A percentile compares a stretch with the other conserved stretches of the same genome.
These are phyloP conservation scores for Globisporangium parvum DNA, from an alignment of 352 stramenopile species.

Conservation along the genomic window DNA sequence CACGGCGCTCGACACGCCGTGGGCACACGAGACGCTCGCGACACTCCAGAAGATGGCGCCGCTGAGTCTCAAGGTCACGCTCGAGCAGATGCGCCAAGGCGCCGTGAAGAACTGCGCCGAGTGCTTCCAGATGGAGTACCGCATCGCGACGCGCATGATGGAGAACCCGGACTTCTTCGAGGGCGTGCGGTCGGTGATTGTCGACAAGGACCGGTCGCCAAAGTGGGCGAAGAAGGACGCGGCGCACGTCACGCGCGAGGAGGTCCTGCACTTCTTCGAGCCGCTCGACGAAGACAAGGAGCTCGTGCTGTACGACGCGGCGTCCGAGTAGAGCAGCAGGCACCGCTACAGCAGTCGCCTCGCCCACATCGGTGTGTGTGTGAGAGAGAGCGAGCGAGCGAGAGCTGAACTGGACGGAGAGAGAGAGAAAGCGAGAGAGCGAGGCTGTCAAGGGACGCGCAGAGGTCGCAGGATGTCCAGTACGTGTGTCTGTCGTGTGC, in stretches of 20 bases:
- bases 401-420: not conserved
- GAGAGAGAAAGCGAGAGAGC: not conserved
- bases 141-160: slow-evolving; percentile 78
- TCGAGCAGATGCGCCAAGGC: slow-evolving; percentile 91
- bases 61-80: slow-evolving; percentile 92
- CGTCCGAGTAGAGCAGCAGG: slow-evolving; percentile 17
- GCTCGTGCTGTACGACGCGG: slow-evolving; percentile 54
- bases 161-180: slow-evolving; percentile 95
- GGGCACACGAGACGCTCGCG: slow-evolving; percentile 69
- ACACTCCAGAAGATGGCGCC: slow-evolving; percentile 90
- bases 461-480: too few species aligned
- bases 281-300: slow-evolving; percentile 71
- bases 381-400: not conserved
- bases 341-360: too few species aligned
- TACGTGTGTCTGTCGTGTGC: too few species aligned
- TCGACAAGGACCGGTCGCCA: slow-evolving; percentile 94
- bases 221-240: slow-evolving; percentile 83
- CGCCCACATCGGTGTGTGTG: too few species aligned
- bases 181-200: slow-evolving; percentile 92
- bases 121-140: slow-evolving; percentile 95
- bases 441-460: not conserved
- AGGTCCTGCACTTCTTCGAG: slow-evolving; percentile 81
- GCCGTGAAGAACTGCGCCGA: slow-evolving; percentile 78
- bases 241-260: slow-evolving; percentile 46
- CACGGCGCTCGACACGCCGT: slow-evolving; percentile 60